Base-by-base conservation (phyloP, 1,139 yeast species). In the Blastobotrys persicus region DNA sequence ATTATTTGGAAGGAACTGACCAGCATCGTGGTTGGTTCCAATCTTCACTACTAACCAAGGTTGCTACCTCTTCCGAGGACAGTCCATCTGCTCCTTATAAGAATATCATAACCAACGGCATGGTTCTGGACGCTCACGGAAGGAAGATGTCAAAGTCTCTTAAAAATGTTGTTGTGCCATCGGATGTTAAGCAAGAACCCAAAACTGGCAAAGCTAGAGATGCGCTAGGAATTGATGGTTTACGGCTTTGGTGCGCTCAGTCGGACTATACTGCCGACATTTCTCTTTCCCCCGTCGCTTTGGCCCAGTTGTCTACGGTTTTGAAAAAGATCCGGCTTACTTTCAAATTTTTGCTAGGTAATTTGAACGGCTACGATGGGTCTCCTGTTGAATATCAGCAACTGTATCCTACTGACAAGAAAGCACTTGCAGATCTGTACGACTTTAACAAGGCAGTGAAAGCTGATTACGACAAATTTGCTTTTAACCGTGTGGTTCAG, bases 21-120 rank as follows among this genome's bases (percentile, higher is more conserved):
- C 99, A 92, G 66, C 98, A 94, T 64, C 78, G 99, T 54, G 99
- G 99, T 0, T 92, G 99, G 99, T 92, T 92, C 66, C 99, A 92
- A 69, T 88, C 96, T 23, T 88, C 97, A 0, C 71, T 94, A 35
- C 72, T 94, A 52, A 91, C 95, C 34, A 86, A 83, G 60, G 77
- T 88, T 28, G 91, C 81, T 1, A 62, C 67, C 9, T 59, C 71
- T 0, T 57, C 57, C 12, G 46, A 48, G 28, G 47, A 62, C 3
- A 57, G 53, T 1, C 41, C 41, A 12, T 37, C 41, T 3, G 78
- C 92, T 0, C 98, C 98, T 0, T 92, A 78, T 67, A 78, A 77
- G 53, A 75, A 77, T 33, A 79, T 92, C 35, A 77, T 92, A 16
- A 94, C 98, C 0, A 98, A 92, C 67, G 99, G 99, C 0, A 92